Evolutionary conservation across 140 eudicot species (phyloP), one percentile per base, ranked within the genome.

Genomic region (Senecio squalidus): DNA sequence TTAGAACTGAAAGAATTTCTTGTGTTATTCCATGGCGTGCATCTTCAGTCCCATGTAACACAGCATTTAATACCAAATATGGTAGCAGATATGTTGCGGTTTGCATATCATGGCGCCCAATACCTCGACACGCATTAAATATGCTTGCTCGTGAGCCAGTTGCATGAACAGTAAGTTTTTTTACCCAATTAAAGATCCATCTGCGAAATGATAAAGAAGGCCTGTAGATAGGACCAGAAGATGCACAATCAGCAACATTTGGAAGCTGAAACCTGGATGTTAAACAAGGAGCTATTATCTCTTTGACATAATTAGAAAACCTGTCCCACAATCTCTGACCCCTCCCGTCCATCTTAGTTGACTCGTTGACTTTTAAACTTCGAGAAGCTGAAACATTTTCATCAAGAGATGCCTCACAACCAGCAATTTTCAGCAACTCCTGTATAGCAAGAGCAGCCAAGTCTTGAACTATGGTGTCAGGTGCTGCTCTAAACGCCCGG

Each of bases 211-310:
- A 84, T 79, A 93, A 73, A 15, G 96, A 88, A 64, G 97, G 80
- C 23, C 71, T 83, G 30, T 88, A 93, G 36, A 93, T 84, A 57
- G 95, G 85, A 59, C 96, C 96, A 51, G 80, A 71, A 82, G 84
- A 73, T 24, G 95, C 64, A 39, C 80, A 82, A 57, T 93, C 96
- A 26, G 96, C 69, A 62, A 88, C 85, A 65, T 64, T 73, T 18
- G 95, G 99, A 51, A 88, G 94, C 49, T 76, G 90, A 70, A 82
- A 93, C 70, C 84, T 74, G 33, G 99, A 88, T 34, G 99, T 93
- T 72, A 93, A 88, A 70, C 97, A 93, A 73, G 99, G 99, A 54
- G 99, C 99, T 27, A 93, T 93, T 63, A 93, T 88, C 85, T 93
- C 99, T 73, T 88, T 93, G 5, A 93, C 86, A 72, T 93, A 93